Conservation (phyloP, 768 basidiomycete genomes). For the Pleurotus pulmonarius region DNA sequence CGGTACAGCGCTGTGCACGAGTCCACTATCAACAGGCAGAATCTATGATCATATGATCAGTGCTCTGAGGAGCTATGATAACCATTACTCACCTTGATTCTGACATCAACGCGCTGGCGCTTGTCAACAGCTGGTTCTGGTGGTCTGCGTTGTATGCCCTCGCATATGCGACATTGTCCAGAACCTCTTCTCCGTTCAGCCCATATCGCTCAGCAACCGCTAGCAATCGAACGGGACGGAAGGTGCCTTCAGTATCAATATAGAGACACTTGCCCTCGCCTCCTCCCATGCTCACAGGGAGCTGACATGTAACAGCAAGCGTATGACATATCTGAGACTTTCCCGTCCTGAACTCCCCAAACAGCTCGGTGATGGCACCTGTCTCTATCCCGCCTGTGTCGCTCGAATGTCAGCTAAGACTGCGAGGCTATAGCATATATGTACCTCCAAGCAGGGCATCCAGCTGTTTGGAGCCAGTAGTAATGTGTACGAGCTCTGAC, state of each 20-base stretch:
- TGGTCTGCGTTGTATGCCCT: constrained; percentile 99
- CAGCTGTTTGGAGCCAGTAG: constrained; percentile 93
- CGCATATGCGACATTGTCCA: constrained; percentile 98
- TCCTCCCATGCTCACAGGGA: constrained; percentile 96
- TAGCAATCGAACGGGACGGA: constrained; percentile 91
- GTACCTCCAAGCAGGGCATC: constrained; percentile 92
- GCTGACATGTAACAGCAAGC: constrained; percentile 95
- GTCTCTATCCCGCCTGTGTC: constrained; percentile 91
- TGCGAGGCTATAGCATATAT: constrained; percentile 9
- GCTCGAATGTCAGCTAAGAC: constrained; percentile 6
- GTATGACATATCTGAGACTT: constrained; percentile 99
- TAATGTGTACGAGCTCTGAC: constrained; percentile 93
- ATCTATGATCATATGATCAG: constrained; percentile 44
- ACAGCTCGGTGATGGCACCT: constrained; percentile 95
- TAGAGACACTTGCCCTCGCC: constrained; percentile 99
- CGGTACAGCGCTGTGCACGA: constrained; percentile 95
- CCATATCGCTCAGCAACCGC: constrained; percentile 95
- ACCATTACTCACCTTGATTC: constrained; percentile 77
- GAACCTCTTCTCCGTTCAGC: constrained; percentile 95
- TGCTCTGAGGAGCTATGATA: not conserved
- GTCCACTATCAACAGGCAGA: constrained; percentile 94
- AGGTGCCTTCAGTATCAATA: constrained; percentile 99
- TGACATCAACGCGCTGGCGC: constrained; percentile 97
- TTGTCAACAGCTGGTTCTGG: constrained; percentile 84
- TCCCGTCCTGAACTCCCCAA: constrained; percentile 97